A percentile compares a stretch with the other conserved stretches of the same genome.
These are phyloP conservation scores for Xerocomus spinulosus DNA, from an alignment of 768 basidiomycete genomes.

Conservation along the genomic window DNA sequence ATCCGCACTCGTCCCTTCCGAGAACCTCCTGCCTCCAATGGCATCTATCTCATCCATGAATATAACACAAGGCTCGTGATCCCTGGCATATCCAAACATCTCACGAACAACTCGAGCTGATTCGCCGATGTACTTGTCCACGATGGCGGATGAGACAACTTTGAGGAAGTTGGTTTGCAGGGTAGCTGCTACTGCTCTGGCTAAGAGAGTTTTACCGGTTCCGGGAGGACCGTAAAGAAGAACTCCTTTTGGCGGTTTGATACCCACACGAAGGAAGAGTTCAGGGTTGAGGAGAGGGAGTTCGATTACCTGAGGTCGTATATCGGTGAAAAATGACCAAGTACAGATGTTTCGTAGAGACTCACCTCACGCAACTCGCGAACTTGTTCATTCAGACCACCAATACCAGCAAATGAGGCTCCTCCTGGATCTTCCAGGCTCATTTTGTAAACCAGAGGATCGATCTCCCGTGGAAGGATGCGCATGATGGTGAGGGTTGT, in stretches of 20 bases:
- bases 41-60: slow-evolving; percentile 99
- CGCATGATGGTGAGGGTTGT: slow-evolving; percentile 99
- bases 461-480: slow-evolving; percentile 94
- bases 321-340: neutral
- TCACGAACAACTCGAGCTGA: slow-evolving; percentile 93
- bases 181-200: slow-evolving; percentile 93
- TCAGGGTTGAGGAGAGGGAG: slow-evolving; percentile 92
- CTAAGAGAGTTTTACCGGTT: slow-evolving; percentile 93
- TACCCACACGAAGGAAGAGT: slow-evolving; percentile 91
- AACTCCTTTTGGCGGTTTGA: slow-evolving; percentile 94
- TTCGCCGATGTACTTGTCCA: slow-evolving; percentile 98
- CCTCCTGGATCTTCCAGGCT: slow-evolving; percentile 96
- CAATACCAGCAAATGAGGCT: slow-evolving; percentile 94
- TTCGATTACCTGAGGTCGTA: slow-evolving; percentile 74
- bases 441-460: slow-evolving; percentile 99
- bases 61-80: slow-evolving; percentile 98
- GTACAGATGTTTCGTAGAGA: slow-evolving; percentile 3
- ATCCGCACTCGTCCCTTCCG: slow-evolving; percentile 96
- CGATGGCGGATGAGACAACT: slow-evolving; percentile 96
- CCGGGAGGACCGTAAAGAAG: slow-evolving; percentile 95
- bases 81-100: slow-evolving; percentile 97
- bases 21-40: slow-evolving; percentile 87
- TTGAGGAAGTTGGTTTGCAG: slow-evolving; percentile 96
- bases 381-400: slow-evolving; percentile 93
- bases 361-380: slow-evolving; percentile 89